A percentile compares a stretch with the other conserved stretches of the same genome.
Conservation (phyloP, 176 grass and related monocot species). For the Avena insularis region DNA sequence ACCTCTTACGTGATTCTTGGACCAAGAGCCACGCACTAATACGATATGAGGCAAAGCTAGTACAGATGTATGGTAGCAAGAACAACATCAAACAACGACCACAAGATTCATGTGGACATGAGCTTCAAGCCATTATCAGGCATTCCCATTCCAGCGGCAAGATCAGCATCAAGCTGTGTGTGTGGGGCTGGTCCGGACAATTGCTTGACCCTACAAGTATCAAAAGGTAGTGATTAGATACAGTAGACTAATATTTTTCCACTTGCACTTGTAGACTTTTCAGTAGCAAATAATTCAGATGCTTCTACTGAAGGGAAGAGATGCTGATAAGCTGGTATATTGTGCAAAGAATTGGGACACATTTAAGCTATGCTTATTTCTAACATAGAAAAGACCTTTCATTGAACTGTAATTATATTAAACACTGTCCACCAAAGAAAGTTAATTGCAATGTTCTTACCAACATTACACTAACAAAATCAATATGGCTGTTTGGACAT, state of each 20-base stretch:
- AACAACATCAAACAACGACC: slow-evolving; percentile 7
- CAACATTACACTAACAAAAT: neutral
- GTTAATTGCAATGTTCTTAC: neutral
- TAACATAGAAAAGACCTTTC: neutral
- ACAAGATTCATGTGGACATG: slow-evolving; percentile 66
- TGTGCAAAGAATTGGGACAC: neutral
- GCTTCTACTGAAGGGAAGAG: neutral
- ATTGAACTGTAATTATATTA: neutral
- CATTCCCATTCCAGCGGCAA: slow-evolving; percentile 94
- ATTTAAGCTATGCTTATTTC: neutral
- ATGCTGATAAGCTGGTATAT: neutral
- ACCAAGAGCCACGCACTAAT: neutral
- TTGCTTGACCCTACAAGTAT: slow-evolving; percentile 69
- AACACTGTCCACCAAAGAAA: no score
- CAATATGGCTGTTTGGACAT: neutral
- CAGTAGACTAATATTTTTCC: neutral
- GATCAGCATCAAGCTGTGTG: slow-evolving; percentile 79
- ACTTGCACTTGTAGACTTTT: neutral
- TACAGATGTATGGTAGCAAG: slow-evolving; percentile 27
- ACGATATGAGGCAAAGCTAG: slow-evolving; percentile 7
- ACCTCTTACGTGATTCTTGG: slow-evolving; percentile 16
- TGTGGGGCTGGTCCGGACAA: slow-evolving; percentile 79
- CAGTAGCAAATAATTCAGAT: neutral
- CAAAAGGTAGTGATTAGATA: slow-evolving; percentile 27
- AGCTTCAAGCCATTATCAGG: slow-evolving; percentile 95